Conservation (phyloP, 129 eudicot species). For the Flaveria sonorensis region DNA sequence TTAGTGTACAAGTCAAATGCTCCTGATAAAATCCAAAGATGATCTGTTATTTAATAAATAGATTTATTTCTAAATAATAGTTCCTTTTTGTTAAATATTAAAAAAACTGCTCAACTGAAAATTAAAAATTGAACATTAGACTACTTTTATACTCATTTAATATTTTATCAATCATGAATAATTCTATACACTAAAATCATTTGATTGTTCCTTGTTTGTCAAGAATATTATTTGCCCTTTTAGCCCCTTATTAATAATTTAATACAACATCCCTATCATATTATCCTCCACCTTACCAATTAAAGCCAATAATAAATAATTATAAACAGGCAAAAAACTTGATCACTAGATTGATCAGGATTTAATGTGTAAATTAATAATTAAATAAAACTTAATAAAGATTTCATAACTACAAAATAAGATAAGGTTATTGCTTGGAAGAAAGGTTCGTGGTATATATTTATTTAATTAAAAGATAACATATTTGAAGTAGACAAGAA, state of each 20-base stretch:
- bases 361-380: not conserved
- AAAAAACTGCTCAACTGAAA: not conserved
- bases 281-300: not conserved
- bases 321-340: not conserved
- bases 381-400: not conserved
- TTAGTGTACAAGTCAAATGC: constrained; percentile 3
- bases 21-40: not conserved
- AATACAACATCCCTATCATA: not conserved
- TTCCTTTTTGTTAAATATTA: not conserved
- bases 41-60: constrained; percentile 7
- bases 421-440: constrained; percentile 28
- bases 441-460: constrained; percentile 15
- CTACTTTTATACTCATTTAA: not conserved
- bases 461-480: constrained; percentile 22
- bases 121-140: not conserved
- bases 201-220: not conserved
- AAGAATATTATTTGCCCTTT: not conserved
- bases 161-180: not conserved
- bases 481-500: constrained; percentile 29
- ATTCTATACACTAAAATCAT: not conserved
- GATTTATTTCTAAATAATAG: not conserved
- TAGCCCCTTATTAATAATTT: not conserved
- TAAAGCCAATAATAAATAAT: not conserved
- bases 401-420: not conserved
- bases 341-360: too few species aligned